Evolutionary conservation across 2,329 filamentous ascomycete species (phyloP), one percentile per base, ranked within the genome.

Genomic region (Teratosphaeria pseudoeucalypti): DNA sequence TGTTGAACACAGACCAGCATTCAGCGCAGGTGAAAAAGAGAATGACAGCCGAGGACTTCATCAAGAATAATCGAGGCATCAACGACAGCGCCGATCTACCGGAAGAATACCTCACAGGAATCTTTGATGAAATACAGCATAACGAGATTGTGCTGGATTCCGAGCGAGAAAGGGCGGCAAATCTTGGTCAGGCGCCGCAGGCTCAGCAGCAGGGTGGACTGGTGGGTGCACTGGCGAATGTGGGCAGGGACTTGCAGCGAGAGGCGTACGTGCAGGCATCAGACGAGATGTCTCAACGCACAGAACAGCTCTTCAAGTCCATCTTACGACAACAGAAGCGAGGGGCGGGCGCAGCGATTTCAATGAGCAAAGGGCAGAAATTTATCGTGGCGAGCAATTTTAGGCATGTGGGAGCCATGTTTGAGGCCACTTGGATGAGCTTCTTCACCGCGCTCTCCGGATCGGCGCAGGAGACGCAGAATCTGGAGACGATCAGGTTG

Each of bases 391-490:
- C 94, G 3, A 94, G 90, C 1, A 97, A 92, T 0, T 92, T 90
- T 72, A 92, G 90, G 67, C 94, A 99, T 72, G 89, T 96, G 56
- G 94, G 94, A 0, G 91, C 94, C 0, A 99, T 99, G 94, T 97
- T 99, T 70, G 92, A 96, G 68, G 91, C 96, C 27, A 95, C 91
- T 0, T 99, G 94, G 94, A 99, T 97, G 92, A 96, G 92, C 10
- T 95, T 96, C 74, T 88, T 99, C 69, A 97, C 92, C 5, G 92
- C 92, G 0, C 81, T 99, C 29, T 96, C 92, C 1, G 92, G 89
- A 56, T 89, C 95, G 66, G 92, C 94, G 72, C 94, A 97, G 67
- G 92, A 96, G 70, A 88, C 90, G 0, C 89, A 95, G 66, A 96
- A 96, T 68, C 79, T 96, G 4, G 91, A 96, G 65, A 89, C 94